Base-by-base conservation (phyloP, 345 rosid species). In the Citrus australasica region DNA sequence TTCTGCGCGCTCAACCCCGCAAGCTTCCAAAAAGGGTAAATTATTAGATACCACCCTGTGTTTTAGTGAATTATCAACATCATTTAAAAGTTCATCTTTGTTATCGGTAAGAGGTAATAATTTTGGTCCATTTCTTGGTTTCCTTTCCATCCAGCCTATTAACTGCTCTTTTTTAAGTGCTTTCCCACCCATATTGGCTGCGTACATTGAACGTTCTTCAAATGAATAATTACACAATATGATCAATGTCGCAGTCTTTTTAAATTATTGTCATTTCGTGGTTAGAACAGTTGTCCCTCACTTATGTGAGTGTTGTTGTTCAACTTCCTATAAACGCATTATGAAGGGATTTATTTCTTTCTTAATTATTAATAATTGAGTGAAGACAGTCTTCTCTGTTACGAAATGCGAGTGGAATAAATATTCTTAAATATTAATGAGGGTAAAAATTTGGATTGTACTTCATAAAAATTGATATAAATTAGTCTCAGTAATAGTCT, bases 341-440 rank as follows among this genome's bases (percentile, higher is more conserved):
- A 35, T 35, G 0, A 0, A 5, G 37, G 0, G 0, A 35, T 5
- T 35, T 35, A 35, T 35, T 35, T 0, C 1, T 35, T 35, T 35
- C 0, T 35, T 0, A 35, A 0, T 35, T 35, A 6, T 35, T 35
- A 35, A 35, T 35, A 35, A 35, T 35, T 35, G 7, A 35, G 37
- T 35, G 1, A 0, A 35, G 7, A 5, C 7, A 6, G 0, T 35
- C 1, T 35, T 35, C 0, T 35, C 1, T 0, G 0, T 35, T 35
- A 35, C 1, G 0, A 35, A 35, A 35, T 35, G 0, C 1, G 7
- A 6, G 7, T 35, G 1, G 5, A 35, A 35, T 35, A 35, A 35
- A 35, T 0, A 5, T 6, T 1, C 1, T 35, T 35, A 35, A 35
- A 35, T 35, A 35, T 35, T 35, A 35, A 5, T 35, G 37, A 35